Conservation (phyloP, 2,329 filamentous ascomycete species). For the Fonsecaea monophora region DNA sequence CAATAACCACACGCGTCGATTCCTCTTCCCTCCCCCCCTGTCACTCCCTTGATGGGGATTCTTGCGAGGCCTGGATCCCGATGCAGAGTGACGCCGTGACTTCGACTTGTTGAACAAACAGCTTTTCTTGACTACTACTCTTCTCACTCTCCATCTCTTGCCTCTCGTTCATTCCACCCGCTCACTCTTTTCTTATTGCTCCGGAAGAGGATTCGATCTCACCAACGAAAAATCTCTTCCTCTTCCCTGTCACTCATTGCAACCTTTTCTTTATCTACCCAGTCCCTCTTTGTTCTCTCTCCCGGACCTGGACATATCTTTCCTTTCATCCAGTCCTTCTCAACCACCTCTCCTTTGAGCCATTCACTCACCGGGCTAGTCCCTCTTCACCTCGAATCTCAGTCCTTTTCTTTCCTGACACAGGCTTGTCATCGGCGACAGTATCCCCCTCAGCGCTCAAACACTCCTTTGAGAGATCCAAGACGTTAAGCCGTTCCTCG, state of each 20-base stretch:
- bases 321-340: slow-evolving; percentile 24
- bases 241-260: slow-evolving; percentile 20
- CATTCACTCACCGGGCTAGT: slow-evolving; percentile 28
- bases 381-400: slow-evolving; percentile 7
- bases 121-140: slow-evolving; percentile 4
- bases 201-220: slow-evolving; percentile 13
- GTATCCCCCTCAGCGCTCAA: slow-evolving; percentile 5
- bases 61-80: background rate
- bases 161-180: slow-evolving; percentile 1
- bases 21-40: background rate
- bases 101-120: slow-evolving; percentile 1
- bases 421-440: slow-evolving; percentile 36
- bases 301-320: slow-evolving; percentile 20
- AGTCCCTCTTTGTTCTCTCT: slow-evolving; percentile 30
- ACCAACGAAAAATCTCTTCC: slow-evolving; percentile 22
- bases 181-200: slow-evolving; percentile 16
- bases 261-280: slow-evolving; percentile 28
- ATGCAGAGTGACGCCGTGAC: slow-evolving; percentile 2
- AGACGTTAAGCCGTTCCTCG: background rate
- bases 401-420: slow-evolving; percentile 26
- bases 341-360: slow-evolving; percentile 24
- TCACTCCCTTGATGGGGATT: background rate
- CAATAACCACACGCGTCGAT: slow-evolving; percentile 14
- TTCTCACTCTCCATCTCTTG: background rate
- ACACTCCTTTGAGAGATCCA: slow-evolving; percentile 27